Conservation (phyloP, 179 eudicot genomes). For the Silene coronaria region DNA sequence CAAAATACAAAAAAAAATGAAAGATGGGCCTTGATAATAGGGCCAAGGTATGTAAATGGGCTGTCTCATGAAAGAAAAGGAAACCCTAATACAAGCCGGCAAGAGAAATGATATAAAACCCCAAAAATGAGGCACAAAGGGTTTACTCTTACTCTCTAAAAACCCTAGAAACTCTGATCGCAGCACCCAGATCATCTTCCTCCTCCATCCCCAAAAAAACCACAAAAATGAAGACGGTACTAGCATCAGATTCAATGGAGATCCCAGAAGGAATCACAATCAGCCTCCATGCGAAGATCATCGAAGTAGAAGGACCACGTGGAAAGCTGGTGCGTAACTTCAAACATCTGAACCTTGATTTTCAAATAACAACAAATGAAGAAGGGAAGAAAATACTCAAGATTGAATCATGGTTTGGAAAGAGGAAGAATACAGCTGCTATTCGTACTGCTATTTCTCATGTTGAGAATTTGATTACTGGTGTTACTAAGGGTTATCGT, state of each 20-base stretch:
- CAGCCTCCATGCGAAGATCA: constrained; percentile 52
- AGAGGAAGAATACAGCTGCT: constrained; percentile 56
- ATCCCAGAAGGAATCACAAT: constrained; percentile 62
- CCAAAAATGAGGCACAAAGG: too few relatives aligned
- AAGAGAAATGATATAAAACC: too few relatives aligned
- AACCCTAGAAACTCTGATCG: background rate
- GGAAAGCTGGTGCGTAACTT: constrained; percentile 52
- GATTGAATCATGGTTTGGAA: constrained; percentile 67
- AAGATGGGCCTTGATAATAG: too few relatives aligned
- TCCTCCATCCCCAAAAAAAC: background rate
- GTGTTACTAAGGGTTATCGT: constrained; percentile 57
- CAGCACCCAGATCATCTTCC: background rate
- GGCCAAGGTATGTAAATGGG: too few relatives aligned
- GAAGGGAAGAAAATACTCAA: constrained; percentile 43
- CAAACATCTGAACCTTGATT: constrained; percentile 63
- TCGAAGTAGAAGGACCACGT: constrained; percentile 54
- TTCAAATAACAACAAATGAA: constrained; percentile 40
- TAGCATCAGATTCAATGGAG: constrained; percentile 61
- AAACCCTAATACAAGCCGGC: too few relatives aligned
- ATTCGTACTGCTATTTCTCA: constrained; percentile 64
- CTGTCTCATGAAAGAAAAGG: too few relatives aligned
- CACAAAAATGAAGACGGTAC: constrained; percentile 49
- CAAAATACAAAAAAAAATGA: too few relatives aligned
- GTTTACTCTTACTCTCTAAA: background rate
- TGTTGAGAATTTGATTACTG: constrained; percentile 50